A percentile compares a stretch with the other conserved stretches of the same genome.
Conservation (phyloP, 2,329 filamentous ascomycete genomes). For the Diaporthe sp. region DNA sequence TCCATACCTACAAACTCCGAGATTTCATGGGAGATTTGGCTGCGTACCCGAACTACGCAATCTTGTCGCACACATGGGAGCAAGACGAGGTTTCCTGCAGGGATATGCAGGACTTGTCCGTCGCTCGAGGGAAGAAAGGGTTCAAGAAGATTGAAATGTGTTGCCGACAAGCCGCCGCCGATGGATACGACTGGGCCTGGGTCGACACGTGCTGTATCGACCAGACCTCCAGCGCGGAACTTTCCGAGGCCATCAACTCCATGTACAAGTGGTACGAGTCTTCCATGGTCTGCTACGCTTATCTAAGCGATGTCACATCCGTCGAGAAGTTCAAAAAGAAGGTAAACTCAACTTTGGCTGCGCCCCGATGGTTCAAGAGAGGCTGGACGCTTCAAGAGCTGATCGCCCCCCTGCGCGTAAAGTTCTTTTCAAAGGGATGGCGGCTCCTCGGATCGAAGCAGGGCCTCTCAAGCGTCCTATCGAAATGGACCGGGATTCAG, state of each 20-base stretch:
- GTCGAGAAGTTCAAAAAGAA: constrained; percentile 25
- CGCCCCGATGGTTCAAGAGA: constrained; percentile 37
- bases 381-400: constrained; percentile 40
- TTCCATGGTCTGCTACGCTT: constrained; percentile 8
- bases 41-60: background rate
- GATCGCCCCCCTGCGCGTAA: background rate
- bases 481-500: constrained; percentile 4
- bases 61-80: constrained; percentile 19
- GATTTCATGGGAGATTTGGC: background rate
- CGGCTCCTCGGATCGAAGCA: background rate
- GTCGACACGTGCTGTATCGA: constrained; percentile 32
- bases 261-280: constrained; percentile 20
- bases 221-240: background rate
- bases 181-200: constrained; percentile 16
- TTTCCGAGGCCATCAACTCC: constrained; percentile 20
- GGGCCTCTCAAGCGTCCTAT: background rate
- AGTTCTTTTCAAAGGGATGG: constrained; percentile 1
- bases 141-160: constrained; percentile 7
- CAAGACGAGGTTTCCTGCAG: background rate
- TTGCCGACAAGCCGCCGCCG: background rate
- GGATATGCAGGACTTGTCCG: background rate
- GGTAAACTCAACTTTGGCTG: constrained; percentile 21
- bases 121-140: background rate
- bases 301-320: constrained; percentile 19
- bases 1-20: background rate